Percentiles rank a stretch among this genome's conserved stretches.
Conservation (phyloP, 805 yeast genomes). For the Ogataea haglerorum region DNA sequence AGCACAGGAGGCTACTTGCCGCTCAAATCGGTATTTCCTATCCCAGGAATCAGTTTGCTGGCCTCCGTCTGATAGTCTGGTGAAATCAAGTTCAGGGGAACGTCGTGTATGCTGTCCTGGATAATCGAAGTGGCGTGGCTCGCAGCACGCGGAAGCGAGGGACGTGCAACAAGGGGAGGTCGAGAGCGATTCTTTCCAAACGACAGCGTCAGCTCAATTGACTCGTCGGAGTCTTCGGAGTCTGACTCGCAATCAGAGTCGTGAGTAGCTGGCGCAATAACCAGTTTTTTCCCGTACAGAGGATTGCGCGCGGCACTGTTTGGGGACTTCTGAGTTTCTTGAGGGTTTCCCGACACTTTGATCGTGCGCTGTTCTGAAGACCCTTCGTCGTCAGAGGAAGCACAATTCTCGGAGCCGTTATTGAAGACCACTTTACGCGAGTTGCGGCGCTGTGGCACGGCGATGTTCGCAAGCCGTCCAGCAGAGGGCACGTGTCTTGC, state of each 20-base stretch:
- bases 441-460: conserved; percentile 10
- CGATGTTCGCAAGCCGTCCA: neutral
- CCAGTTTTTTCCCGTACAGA: conserved; percentile 20
- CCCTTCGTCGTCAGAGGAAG: conserved; percentile 5
- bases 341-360: neutral
- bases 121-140: neutral
- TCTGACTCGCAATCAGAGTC: conserved; percentile 8
- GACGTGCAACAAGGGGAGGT: neutral
- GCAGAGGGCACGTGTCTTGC: conserved; percentile 1
- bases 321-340: neutral
- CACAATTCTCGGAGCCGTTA: conserved; percentile 14
- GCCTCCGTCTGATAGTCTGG: conserved; percentile 10
- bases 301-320: conserved; percentile 8
- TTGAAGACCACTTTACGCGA: conserved; percentile 16
- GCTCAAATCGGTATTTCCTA: conserved; percentile 5
- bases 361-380: neutral
- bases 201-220: conserved; percentile 20
- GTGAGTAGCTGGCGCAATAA: neutral
- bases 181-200: conserved; percentile 11
- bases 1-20: conserved; percentile 1
- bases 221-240: conserved; percentile 14
- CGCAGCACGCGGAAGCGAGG: conserved; percentile 3
- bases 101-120: conserved; percentile 13
- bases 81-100: conserved; percentile 10
- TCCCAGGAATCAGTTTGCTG: conserved; percentile 13